phyloP scores from a whole-genome alignment of 805 yeast genomes.

The Yamadazyma nakazawae region DNA sequence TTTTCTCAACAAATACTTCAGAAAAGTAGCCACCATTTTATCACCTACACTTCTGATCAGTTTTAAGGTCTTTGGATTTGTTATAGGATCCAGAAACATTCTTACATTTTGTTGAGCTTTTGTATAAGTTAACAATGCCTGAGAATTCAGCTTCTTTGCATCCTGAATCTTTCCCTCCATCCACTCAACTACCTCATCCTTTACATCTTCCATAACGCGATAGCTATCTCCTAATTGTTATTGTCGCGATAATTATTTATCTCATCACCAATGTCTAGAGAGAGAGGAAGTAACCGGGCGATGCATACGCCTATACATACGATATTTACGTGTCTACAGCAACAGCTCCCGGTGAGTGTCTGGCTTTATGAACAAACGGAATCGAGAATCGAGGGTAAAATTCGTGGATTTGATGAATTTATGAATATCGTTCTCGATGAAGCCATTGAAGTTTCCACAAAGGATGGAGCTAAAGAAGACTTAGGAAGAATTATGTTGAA shows the following conservation, averaged over 20 bases:
- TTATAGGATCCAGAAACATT: constrained; percentile 42
- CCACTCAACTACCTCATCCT: constrained; percentile 54
- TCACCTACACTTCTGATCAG: constrained; percentile 70
- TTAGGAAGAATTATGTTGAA: constrained; percentile 78
- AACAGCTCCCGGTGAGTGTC: constrained; percentile 71
- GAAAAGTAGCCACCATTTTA: constrained; percentile 54
- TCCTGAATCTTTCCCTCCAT: constrained; percentile 50
- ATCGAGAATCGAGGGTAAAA: constrained; percentile 73
- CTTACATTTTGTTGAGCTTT: constrained; percentile 55
- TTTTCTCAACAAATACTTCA: constrained; percentile 45
- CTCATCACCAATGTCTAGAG: constrained; percentile 1
- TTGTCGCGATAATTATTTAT: not conserved
- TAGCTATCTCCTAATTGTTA: not conserved
- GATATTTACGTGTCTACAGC: constrained; percentile 81
- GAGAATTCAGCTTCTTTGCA: constrained; percentile 48
- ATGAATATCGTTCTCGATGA: constrained; percentile 76
- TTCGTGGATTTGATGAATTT: constrained; percentile 94
- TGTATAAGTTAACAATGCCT: constrained; percentile 49
- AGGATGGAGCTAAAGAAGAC: constrained; percentile 49
- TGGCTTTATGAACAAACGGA: constrained; percentile 89
- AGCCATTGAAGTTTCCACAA: constrained; percentile 57
- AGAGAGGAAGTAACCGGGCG: constrained; percentile 11
- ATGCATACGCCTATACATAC: constrained; percentile 90
- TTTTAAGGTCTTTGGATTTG: constrained; percentile 55
- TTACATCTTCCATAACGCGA: constrained; percentile 16